phyloP scores from a whole-genome alignment of 2,329 filamentous ascomycete species.

The Exophiala dermatitidis region DNA sequence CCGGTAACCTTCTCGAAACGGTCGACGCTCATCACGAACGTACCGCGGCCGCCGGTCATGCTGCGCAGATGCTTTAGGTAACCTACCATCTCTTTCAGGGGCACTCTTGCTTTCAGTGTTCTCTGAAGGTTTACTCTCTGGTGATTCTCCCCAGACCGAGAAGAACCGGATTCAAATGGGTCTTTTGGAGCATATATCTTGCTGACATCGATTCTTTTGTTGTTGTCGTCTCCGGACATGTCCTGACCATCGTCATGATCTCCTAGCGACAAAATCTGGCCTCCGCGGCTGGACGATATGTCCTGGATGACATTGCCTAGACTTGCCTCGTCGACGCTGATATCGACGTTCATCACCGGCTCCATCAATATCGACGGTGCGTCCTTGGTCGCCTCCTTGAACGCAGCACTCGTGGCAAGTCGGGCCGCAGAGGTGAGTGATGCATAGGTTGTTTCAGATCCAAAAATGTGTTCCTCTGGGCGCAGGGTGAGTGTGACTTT shows the following conservation, averaged over 20 bases:
- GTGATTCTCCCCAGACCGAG: constrained; percentile 29
- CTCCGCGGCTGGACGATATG: constrained; percentile 64
- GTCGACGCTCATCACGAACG: constrained; percentile 68
- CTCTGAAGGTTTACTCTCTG: constrained; percentile 41
- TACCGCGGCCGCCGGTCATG: constrained; percentile 76
- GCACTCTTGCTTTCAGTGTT: constrained; percentile 76
- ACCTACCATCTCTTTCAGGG: constrained; percentile 92
- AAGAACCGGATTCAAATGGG: constrained; percentile 54
- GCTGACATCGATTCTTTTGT: constrained; percentile 55
- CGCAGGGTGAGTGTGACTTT: constrained; percentile 64
- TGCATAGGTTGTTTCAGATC: constrained; percentile 58
- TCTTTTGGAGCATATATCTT: constrained; percentile 84
- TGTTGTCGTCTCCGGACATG: constrained; percentile 25
- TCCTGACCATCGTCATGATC: constrained; percentile 37
- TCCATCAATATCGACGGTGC: constrained; percentile 67
- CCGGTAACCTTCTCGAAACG: constrained; percentile 60
- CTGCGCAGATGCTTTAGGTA: constrained; percentile 85
- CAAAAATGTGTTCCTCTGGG: constrained; percentile 56
- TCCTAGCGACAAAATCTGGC: constrained; percentile 65
- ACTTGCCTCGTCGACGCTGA: constrained; percentile 73
- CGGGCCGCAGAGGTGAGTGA: constrained; percentile 61
- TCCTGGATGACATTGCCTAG: constrained; percentile 80
- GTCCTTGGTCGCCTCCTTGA: constrained; percentile 54
- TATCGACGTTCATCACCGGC: constrained; percentile 84
- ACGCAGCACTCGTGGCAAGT: constrained; percentile 60